Evolutionary conservation across 73 alveolate species (phyloP).

Genomic region (Tetrahymena thermophila): DNA sequence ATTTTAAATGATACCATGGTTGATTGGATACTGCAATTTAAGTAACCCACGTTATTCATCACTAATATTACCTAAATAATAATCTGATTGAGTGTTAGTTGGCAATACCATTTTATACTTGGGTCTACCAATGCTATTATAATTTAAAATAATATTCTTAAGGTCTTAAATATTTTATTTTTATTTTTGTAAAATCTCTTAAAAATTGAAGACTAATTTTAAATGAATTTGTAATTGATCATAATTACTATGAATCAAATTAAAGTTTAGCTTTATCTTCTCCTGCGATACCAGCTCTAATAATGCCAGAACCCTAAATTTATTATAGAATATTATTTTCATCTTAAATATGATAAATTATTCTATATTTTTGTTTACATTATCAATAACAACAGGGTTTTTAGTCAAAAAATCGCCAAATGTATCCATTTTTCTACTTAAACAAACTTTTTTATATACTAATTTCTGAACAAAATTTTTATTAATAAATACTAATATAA

Average conservation of each 20-base stretch:
- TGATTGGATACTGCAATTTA: conserved; percentile 21
- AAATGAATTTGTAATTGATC: not conserved
- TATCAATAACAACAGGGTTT: not conserved
- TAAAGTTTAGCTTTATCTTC: conserved; percentile 47
- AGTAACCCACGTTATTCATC: not conserved
- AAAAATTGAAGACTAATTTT: not conserved
- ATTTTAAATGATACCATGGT: conserved; percentile 52
- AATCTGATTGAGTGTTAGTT: conserved; percentile 48
- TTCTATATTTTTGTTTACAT: not conserved
- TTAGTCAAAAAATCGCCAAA: not conserved
- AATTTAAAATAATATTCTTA: not conserved
- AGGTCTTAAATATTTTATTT: not conserved
- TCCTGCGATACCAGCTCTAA: conserved; percentile 64
- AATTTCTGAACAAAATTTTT: not conserved
- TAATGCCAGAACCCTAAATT: conserved; percentile 56
- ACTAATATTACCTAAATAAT: conserved; percentile 38
- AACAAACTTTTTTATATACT: not conserved
- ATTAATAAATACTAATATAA: not conserved
- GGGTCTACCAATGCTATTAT: not conserved
- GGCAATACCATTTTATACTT: not conserved
- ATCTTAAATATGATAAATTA: not conserved
- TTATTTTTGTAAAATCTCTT: not conserved
- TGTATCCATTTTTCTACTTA: not conserved
- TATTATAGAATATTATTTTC: not conserved
- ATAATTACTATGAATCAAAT: conserved; percentile 48